Conservation (phyloP, 805 yeast species). For the Candida suzukii region DNA sequence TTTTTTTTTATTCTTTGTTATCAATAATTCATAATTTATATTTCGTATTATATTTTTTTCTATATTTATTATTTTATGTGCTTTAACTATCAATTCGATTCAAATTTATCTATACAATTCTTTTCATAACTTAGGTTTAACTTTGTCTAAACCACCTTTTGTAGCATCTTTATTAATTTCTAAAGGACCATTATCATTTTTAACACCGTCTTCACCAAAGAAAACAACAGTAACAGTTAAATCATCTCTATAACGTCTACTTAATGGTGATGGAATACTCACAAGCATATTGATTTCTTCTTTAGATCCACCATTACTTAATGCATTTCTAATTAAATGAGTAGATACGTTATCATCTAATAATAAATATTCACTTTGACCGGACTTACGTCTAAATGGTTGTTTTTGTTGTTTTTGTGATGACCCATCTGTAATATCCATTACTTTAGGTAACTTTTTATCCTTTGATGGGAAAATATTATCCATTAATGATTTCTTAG, state of each 20-base stretch:
- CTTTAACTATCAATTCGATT: too few species aligned
- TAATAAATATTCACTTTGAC: slow-evolving; percentile 39
- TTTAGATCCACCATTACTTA: slow-evolving; percentile 76
- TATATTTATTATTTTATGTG: too few species aligned
- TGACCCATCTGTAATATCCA: slow-evolving; percentile 52
- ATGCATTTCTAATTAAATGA: slow-evolving; percentile 87
- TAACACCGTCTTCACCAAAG: slow-evolving; percentile 58
- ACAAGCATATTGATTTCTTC: slow-evolving; percentile 86
- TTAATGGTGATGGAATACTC: slow-evolving; percentile 85
- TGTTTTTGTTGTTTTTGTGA: slow-evolving; percentile 57
- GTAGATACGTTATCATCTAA: slow-evolving; percentile 90
- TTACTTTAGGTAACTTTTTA: slow-evolving; percentile 51
- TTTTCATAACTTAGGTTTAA: slow-evolving; percentile 40
- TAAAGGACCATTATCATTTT: slow-evolving; percentile 39
- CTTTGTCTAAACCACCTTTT: slow-evolving; percentile 40
- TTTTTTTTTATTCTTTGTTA: background rate
- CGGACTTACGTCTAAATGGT: slow-evolving; percentile 52
- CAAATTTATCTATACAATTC: too few species aligned
- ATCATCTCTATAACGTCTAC: slow-evolving; percentile 92
- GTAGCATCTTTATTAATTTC: slow-evolving; percentile 54
- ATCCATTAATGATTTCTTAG: slow-evolving; percentile 38
- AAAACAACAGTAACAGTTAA: slow-evolving; percentile 93
- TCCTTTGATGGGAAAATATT: slow-evolving; percentile 27
- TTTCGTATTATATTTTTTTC: slow-evolving; percentile 20
- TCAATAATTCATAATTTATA: slow-evolving; percentile 26